Evolutionary conservation across 495 filamentous ascomycete species (phyloP), one percentile per base, ranked within the genome.

Genomic region (Penicillium verhagenii): DNA sequence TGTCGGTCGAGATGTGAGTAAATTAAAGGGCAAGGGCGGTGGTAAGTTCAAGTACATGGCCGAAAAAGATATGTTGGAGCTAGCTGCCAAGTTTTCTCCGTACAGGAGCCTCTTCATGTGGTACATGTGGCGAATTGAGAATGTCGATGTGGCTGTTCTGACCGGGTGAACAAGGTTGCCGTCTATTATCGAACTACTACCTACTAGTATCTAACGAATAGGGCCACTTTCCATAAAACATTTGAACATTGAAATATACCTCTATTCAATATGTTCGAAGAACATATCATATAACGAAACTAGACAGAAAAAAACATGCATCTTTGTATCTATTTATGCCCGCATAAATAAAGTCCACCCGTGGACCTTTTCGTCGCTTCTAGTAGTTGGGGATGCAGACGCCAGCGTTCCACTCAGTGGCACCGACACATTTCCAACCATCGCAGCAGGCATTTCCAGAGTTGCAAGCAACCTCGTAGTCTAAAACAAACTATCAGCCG

Each of bases 31-130:
- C 11, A 91, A 91, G 60, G 87, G 86, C 20, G 80, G 82, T 53
- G 89, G 90, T 50, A 97, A 97, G 77, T 96, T 90, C 84, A 97
- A 97, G 77, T 98, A 96, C 65, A 94, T 97, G 90, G 78, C 80
- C 11, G 94, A 98, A 71, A 80, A 82, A 52, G 94, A 98, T 60
- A 97, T 98, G 94, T 67, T 88, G 59, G 86, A 92, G 59, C 71
- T 87, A 48, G 84, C 89, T 3, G 89, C 87, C 9, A 83, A 81
- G 66, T 98, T 96, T 64, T 78, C 81, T 28, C 92, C 92, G 3
- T 97, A 92, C 70, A 82, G 86, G 65, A 87, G 79, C 61, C 66
- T 90, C 16, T 90, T 88, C 49, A 89, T 89, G 86, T 95, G 89
- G 89, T 92, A 92, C 69, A 93, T 95, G 89, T 97, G 92, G 92